Evolutionary conservation across 345 rosid species (phyloP).

Genomic region (Noccaea bulbosa): DNA sequence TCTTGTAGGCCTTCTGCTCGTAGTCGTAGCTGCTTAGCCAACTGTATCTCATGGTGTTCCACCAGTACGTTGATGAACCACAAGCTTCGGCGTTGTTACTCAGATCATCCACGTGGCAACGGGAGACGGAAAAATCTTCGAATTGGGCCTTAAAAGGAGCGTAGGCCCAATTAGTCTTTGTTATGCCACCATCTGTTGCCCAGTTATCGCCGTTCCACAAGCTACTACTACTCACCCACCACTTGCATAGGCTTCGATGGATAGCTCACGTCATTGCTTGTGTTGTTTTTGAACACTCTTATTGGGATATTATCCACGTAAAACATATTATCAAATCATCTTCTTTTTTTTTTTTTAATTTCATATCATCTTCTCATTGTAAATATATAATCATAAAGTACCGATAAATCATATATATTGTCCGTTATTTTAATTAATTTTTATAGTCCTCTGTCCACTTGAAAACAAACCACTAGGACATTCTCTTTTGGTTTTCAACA

Average conservation of each 20-base stretch:
- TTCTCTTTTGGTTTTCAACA: no score
- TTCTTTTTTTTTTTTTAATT: no score
- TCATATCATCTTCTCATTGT: neutral
- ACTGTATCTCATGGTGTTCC: slow-evolving; percentile 46
- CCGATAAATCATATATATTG: no score
- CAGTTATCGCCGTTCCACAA: slow-evolving; percentile 63
- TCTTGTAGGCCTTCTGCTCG: neutral
- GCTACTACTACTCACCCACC: slow-evolving; percentile 57
- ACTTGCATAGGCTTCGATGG: slow-evolving; percentile 51
- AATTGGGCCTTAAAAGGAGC: slow-evolving; percentile 59
- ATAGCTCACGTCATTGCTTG: slow-evolving; percentile 8
- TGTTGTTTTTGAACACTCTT: slow-evolving; percentile 61
- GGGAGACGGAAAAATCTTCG: slow-evolving; percentile 46
- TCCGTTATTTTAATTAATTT: no score
- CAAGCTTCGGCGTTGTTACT: neutral
- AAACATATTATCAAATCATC: neutral
- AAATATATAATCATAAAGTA: no score
- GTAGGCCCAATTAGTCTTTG: slow-evolving; percentile 54
- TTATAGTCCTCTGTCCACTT: no score
- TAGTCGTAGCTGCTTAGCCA: neutral
- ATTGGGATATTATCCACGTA: slow-evolving; percentile 59
- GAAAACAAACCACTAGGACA: no score
- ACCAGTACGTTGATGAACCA: slow-evolving; percentile 49
- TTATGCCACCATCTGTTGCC: slow-evolving; percentile 66
- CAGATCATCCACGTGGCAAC: slow-evolving; percentile 33